Percentiles rank a stretch among this genome's conserved stretches.
These are phyloP conservation scores for Metarhizium humberi DNA, from an alignment of 2,329 filamentous ascomycete species.

Conservation along the genomic window DNA sequence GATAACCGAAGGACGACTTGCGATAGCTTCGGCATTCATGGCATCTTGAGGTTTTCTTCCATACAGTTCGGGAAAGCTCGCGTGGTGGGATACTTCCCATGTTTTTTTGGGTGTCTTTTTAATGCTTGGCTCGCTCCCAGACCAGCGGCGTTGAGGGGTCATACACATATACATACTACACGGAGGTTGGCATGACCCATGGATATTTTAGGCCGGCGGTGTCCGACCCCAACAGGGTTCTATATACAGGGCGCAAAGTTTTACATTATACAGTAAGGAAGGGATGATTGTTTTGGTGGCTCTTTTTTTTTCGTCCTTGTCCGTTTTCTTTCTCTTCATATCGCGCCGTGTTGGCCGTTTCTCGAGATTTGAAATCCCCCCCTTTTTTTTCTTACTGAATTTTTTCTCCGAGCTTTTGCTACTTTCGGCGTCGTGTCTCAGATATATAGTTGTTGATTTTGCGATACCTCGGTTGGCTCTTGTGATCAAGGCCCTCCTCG, in stretches of 20 bases:
- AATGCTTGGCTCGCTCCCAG: background rate
- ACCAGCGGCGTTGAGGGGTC: constrained; percentile 6
- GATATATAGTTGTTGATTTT: constrained; percentile 4
- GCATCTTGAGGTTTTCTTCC: background rate
- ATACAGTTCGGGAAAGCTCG: background rate
- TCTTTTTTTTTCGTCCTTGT: background rate
- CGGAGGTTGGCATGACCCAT: background rate
- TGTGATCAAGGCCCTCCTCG: constrained; percentile 4
- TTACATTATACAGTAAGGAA: constrained; percentile 6
- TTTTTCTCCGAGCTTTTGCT: background rate
- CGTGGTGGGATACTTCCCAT: background rate
- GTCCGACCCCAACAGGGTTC: constrained; percentile 2
- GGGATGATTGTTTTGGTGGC: constrained; percentile 1
- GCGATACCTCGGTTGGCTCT: constrained; percentile 12
- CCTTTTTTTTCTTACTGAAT: background rate
- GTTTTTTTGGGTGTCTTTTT: background rate
- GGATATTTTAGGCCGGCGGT: background rate
- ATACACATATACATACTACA: constrained; percentile 2
- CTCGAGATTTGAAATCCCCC: background rate
- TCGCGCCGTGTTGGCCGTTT: background rate
- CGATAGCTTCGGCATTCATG: background rate
- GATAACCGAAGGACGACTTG: background rate
- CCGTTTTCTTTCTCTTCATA: background rate
- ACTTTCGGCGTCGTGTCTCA: background rate
- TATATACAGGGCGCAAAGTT: constrained; percentile 2